Evolutionary conservation across 768 basidiomycete species (phyloP).

Genomic region (Pisolithus sp.): DNA sequence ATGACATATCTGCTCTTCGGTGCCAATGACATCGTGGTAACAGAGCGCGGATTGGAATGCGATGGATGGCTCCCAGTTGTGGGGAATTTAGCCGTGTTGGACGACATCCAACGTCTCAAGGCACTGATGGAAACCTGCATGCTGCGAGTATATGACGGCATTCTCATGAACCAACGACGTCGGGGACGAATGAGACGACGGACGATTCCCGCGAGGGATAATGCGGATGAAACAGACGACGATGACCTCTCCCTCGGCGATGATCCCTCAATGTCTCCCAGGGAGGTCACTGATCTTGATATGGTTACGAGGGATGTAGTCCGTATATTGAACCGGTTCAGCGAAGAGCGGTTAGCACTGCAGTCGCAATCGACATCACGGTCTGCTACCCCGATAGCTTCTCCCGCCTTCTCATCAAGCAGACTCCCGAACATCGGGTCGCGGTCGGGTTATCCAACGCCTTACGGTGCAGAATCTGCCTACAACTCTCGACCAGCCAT

Average conservation of each 20-base stretch:
- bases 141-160: slow-evolving; percentile 87
- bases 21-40: slow-evolving; percentile 68
- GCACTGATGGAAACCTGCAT: slow-evolving; percentile 74
- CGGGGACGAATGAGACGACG: slow-evolving; percentile 23
- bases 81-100: slow-evolving; percentile 65
- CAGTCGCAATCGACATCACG: slow-evolving; percentile 59
- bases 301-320: slow-evolving; percentile 70
- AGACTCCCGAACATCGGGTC: slow-evolving; percentile 34
- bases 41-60: slow-evolving; percentile 70
- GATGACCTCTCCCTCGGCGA: slow-evolving; percentile 35
- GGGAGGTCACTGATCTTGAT: slow-evolving; percentile 73
- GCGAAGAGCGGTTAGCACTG: slow-evolving; percentile 51
- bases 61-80: slow-evolving; percentile 88
- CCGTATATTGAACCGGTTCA: slow-evolving; percentile 62
- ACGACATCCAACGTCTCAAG: slow-evolving; percentile 80
- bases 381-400: slow-evolving; percentile 58
- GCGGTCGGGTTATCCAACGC: slow-evolving; percentile 57
- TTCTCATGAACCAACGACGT: slow-evolving; percentile 38
- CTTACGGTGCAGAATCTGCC: slow-evolving; percentile 36
- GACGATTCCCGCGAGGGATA: slow-evolving; percentile 35
- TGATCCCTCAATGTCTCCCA: slow-evolving; percentile 51
- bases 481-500: slow-evolving; percentile 58
- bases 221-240: slow-evolving; percentile 49
- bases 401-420: slow-evolving; percentile 36
- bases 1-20: slow-evolving; percentile 90